phyloP scores from a whole-genome alignment of 176 grass and related monocot genomes.

The Musa beccarii region DNA sequence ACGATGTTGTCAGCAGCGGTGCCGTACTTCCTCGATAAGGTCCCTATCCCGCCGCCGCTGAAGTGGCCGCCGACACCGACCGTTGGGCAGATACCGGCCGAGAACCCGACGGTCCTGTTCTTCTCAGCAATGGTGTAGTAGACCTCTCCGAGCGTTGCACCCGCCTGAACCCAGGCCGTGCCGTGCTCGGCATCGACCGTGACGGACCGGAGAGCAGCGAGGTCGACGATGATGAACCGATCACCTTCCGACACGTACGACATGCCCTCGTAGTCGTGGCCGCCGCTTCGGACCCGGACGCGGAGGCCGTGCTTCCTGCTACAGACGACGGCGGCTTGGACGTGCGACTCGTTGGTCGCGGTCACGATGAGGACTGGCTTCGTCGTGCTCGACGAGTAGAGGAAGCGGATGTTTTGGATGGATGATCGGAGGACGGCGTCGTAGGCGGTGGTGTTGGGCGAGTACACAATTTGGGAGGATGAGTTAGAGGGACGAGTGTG shows the following conservation, averaged over 20 bases:
- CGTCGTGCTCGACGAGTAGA: constrained; percentile 9
- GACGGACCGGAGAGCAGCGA: constrained; percentile 19
- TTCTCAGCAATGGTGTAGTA: constrained; percentile 27
- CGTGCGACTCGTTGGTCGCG: constrained; percentile 18
- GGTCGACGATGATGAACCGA: constrained; percentile 23
- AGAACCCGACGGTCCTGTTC: constrained; percentile 17
- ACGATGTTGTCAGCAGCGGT: constrained; percentile 25
- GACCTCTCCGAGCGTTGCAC: constrained; percentile 34
- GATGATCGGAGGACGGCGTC: constrained; percentile 18
- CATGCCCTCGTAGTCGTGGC: constrained; percentile 41
- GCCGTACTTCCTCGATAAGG: constrained; percentile 31
- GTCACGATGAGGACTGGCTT: constrained; percentile 29
- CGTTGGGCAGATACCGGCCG: constrained; percentile 23
- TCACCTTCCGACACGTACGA: constrained; percentile 22
- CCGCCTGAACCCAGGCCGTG: constrained; percentile 31
- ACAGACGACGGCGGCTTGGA: constrained; percentile 23
- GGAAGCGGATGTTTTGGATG: constrained; percentile 27
- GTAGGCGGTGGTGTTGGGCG: constrained; percentile 14
- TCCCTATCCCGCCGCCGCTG: constrained; percentile 32
- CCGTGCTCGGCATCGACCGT: constrained; percentile 7
- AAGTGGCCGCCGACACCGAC: constrained; percentile 34
- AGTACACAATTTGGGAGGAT: not conserved
- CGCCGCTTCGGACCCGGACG: constrained; percentile 25
- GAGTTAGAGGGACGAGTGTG: not conserved
- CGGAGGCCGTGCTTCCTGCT: not conserved